Base-by-base conservation (phyloP, 768 basidiomycete species). In the Leucocoprinus sp. region DNA sequence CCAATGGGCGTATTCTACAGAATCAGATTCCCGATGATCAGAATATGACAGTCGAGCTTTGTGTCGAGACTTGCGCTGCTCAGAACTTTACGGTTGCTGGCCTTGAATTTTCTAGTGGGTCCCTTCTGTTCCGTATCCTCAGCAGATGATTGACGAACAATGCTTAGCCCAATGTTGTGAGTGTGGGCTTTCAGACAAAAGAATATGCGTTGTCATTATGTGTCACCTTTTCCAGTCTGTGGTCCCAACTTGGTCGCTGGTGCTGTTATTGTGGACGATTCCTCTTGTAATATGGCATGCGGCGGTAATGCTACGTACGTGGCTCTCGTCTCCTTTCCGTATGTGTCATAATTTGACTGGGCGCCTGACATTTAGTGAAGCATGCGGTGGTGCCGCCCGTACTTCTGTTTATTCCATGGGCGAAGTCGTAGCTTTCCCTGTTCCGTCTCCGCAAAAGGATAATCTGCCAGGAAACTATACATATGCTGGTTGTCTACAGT, bases 341-440 rank as follows among this genome's bases (percentile, higher is more conserved):
- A 42, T 28, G 34, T 12, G 14, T 11, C 37, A 47, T 31, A 18
- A 34, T 26, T 49, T 22, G 31, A 21, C 47, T 37, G 35, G 24
- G 37, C 24, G 37, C 24, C 22, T 42, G 11, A 22, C 44, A 4
- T 27, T 21, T 48, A 82, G 80, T 9, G 70, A 82, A 58, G 75
- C 78, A 33, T 90, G 86, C 50, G 87, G 87, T 56, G 87, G 79
- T 5, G 74, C 79, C 1, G 80, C 80, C 55, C 72, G 76, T n/a
- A 56, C 89, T 21, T 85, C 84, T 1, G 74, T 86, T 11, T 89
- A 88, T 53, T 67, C 75, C 0, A 73, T 61, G 6, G 65, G 63
- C 3, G 70, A 64, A 33, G 65, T 88, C 39, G 72, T 68, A 0
- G 68, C 68, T 5, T 62, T 79, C 14, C 76, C 84, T 0, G 72